phyloP scores from a whole-genome alignment of 2,329 filamentous ascomycete genomes.

The Beauveria sp. region DNA sequence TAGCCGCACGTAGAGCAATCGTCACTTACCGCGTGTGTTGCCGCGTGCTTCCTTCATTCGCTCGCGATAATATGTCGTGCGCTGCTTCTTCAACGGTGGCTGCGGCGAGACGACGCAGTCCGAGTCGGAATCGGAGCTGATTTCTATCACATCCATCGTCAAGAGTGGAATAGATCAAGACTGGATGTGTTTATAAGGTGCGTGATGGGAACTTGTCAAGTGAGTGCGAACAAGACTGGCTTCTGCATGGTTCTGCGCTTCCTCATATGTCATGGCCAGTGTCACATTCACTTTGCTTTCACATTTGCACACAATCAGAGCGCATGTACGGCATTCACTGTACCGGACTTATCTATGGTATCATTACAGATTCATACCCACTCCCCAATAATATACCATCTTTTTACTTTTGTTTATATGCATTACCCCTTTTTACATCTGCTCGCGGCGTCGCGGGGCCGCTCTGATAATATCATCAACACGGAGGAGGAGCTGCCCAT shows the following conservation, averaged over 20 bases:
- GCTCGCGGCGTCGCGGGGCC: slow-evolving; percentile 58
- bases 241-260: background rate
- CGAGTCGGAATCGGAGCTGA: slow-evolving; percentile 8
- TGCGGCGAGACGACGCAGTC: background rate
- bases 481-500: slow-evolving; percentile 44
- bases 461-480: slow-evolving; percentile 98
- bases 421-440: slow-evolving; percentile 24
- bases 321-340: background rate
- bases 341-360: slow-evolving; percentile 24
- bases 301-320: background rate
- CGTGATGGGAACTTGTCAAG: background rate
- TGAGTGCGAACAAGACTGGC: background rate
- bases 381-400: slow-evolving; percentile 10
- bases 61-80: background rate
- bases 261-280: slow-evolving; percentile 13
- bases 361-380: slow-evolving; percentile 29
- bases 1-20: background rate
- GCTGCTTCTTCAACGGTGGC: background rate
- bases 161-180: background rate
- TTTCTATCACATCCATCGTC: slow-evolving; percentile 13
- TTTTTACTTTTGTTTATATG: slow-evolving; percentile 14
- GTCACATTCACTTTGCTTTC: background rate
- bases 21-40: background rate
- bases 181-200: slow-evolving; percentile 3
- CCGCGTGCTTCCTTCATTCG: background rate